Evolutionary conservation across 257 asterid species (phyloP), one percentile per base, ranked within the genome.

Genomic region (Nicotiana attenuata): DNA sequence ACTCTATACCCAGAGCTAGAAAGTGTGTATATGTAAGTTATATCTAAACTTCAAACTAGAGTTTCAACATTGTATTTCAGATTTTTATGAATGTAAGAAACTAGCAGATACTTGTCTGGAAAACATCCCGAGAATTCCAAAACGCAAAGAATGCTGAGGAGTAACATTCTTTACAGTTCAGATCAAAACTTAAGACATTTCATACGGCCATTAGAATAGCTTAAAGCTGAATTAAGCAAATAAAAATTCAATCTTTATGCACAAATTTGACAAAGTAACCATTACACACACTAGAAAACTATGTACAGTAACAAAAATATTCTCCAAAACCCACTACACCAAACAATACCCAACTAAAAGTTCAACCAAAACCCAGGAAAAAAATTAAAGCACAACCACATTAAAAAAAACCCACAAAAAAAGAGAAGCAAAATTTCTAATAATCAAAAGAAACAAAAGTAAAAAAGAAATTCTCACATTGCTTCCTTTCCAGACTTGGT

Each of bases 401-500:
- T 26, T 1, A 19, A 33, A 56, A 45, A 73, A 61, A 86, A n/a
- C 24, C n/a, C 50, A 41, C 50, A 41, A 41, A 41, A 38, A 71
- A 75, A 56, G 22, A 82, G 66, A 68, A 84, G 63, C 82, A 77
- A 76, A 69, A 56, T 68, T 41, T 26, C 14, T 38, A 80, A 83
- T 24, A 80, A 75, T 60, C 26, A 63, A 69, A 67, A 61, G 17
- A 28, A 31, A 81, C 31, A 76, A 81, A 56, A 76, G 47, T 22
- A 60, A 57, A 60, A 67, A n/a, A 50, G 11, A 84, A 63, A 71
- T 82, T 90, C 97, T 92, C 87, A 96, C 99, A 89, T 96, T 96
- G 89, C 89, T 93, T 68, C 98, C 99, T 92, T 94, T 92, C 99
- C 99, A 96, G 45, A 86, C 96, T 91, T 96, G 82, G 93, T 94